Evolutionary conservation across 2,329 filamentous ascomycete species (phyloP).

Genomic region (Aotearoamyces nothofagi): DNA sequence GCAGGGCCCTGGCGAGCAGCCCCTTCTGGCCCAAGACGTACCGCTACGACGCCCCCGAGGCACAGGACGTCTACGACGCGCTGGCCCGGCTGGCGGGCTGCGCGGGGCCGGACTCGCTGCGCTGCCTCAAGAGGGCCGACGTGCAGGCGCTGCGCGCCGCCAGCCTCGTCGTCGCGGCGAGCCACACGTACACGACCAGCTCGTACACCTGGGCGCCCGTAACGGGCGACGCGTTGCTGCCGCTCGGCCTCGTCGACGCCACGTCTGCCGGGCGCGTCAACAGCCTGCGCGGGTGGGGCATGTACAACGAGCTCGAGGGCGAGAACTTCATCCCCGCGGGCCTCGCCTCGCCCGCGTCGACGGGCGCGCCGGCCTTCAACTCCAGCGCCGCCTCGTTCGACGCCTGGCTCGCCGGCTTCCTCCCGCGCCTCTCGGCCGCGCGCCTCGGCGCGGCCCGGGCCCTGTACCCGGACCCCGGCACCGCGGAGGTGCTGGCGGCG

Average conservation of each 20-base stretch:
- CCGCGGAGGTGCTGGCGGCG: conserved; percentile 24
- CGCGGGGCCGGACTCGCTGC: conserved; percentile 26
- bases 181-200: conserved; percentile 35
- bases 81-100: conserved; percentile 28
- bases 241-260: conserved; percentile 27
- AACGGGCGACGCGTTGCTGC: conserved; percentile 38
- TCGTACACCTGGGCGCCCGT: conserved; percentile 46
- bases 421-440: conserved; percentile 28
- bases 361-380: conserved; percentile 29
- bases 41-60: conserved; percentile 28
- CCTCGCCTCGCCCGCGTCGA: conserved; percentile 21
- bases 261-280: conserved; percentile 24
- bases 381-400: conserved; percentile 32
- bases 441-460: conserved; percentile 25
- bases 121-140: conserved; percentile 37
- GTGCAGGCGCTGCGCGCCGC: conserved; percentile 37
- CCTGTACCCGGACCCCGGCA: conserved; percentile 32
- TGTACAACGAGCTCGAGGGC: conserved; percentile 46
- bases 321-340: conserved; percentile 42
- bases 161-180: conserved; percentile 29
- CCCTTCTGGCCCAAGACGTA: conserved; percentile 41
- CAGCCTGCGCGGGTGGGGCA: conserved; percentile 30
- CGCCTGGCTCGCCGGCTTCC: conserved; percentile 34
- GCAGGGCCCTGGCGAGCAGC: conserved; percentile 31
- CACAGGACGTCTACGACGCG: conserved; percentile 28